phyloP scores from a whole-genome alignment of 164 flowering plant genomes.

The Stephania japonica region DNA sequence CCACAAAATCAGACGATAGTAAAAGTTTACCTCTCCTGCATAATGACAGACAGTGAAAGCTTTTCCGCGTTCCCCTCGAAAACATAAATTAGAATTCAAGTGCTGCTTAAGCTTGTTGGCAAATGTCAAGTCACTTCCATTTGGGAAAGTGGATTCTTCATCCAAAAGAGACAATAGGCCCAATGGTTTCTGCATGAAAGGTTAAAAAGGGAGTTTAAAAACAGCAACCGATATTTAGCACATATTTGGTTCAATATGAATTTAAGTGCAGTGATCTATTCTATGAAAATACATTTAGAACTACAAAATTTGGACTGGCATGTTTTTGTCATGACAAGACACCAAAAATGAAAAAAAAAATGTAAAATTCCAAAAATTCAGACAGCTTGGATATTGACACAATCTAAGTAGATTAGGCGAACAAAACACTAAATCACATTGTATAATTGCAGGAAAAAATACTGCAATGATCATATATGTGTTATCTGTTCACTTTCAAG shows the following conservation, averaged over 20 bases:
- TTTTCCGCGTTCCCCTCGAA: slow-evolving; percentile 75
- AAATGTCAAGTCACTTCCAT: slow-evolving; percentile 89
- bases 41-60: slow-evolving; percentile 79
- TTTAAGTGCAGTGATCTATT: not conserved
- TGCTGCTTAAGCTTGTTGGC: slow-evolving; percentile 96
- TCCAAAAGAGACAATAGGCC: slow-evolving; percentile 85
- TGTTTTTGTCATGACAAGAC: not conserved
- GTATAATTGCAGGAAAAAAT: not conserved
- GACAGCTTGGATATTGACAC: not conserved
- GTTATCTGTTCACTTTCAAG: not conserved
- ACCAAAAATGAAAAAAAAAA: not conserved
- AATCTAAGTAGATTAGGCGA: not conserved
- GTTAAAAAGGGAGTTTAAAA: not conserved
- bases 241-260: not conserved
- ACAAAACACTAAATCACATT: not conserved
- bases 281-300: not conserved
- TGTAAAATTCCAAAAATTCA: not conserved
- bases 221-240: not conserved
- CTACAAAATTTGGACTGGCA: too few species aligned
- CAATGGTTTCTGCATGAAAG: slow-evolving; percentile 74
- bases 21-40: slow-evolving; percentile 81
- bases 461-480: not conserved
- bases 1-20: not conserved
- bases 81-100: slow-evolving; percentile 66
- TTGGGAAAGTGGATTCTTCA: slow-evolving; percentile 99